These are phyloP conservation scores for Ophiostoma ulmi DNA, from an alignment of 2,329 filamentous ascomycete genomes.

Conservation along the genomic window DNA sequence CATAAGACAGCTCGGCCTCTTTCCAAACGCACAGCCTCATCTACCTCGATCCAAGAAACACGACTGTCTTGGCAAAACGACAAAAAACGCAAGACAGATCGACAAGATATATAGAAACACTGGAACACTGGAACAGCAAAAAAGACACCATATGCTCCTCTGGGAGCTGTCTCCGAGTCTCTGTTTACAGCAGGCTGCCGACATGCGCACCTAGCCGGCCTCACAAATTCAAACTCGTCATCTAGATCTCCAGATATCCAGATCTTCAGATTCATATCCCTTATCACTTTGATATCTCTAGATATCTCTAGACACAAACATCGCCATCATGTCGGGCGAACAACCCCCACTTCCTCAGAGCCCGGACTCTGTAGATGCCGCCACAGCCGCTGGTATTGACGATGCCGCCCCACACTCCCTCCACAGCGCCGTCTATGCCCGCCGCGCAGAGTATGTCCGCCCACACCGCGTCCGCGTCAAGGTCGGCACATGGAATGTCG, in stretches of 20 bases:
- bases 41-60: conserved; percentile 6
- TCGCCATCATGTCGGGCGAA: not conserved
- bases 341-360: not conserved
- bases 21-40: not conserved
- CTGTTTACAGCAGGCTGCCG: not conserved
- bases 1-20: not conserved
- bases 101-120: not conserved
- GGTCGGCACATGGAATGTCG: conserved; percentile 93
- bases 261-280: not conserved
- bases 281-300: not conserved
- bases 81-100: not conserved
- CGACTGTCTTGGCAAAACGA: not conserved
- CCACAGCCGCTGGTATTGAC: not conserved
- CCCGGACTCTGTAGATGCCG: conserved; percentile 43
- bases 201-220: not conserved
- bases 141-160: not conserved
- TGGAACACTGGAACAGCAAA: not conserved
- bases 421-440: conserved; percentile 62
- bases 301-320: not conserved
- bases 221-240: not conserved
- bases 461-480: conserved; percentile 75
- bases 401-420: conserved; percentile 50
- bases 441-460: conserved; percentile 73
- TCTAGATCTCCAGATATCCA: not conserved
- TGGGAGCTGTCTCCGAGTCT: not conserved